Evolutionary conservation across 768 basidiomycete species (phyloP).

Genomic region (Cantharellus cinnabarinus): DNA sequence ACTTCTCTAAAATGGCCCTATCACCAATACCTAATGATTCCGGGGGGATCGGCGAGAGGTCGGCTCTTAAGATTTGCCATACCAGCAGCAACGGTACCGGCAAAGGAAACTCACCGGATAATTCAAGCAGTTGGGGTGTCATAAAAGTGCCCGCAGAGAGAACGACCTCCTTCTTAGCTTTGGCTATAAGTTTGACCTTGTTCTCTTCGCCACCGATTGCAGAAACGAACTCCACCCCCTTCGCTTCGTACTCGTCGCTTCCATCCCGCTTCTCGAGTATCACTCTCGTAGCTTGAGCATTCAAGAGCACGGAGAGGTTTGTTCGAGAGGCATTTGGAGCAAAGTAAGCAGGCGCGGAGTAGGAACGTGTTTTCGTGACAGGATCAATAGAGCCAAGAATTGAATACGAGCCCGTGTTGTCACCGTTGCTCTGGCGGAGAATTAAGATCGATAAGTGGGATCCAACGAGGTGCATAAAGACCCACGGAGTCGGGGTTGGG

Average conservation of each 20-base stretch:
- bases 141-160: slow-evolving; percentile 15
- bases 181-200: slow-evolving; percentile 9
- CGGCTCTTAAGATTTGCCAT: background rate
- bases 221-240: slow-evolving; percentile 19
- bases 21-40: slow-evolving; percentile 18
- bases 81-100: background rate
- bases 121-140: slow-evolving; percentile 2
- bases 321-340: slow-evolving; percentile 11
- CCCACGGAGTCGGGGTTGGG: slow-evolving; percentile 6
- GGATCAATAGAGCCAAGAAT: slow-evolving; percentile 6
- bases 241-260: slow-evolving; percentile 16
- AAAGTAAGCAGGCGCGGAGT: slow-evolving; percentile 7
- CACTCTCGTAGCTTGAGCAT: slow-evolving; percentile 22
- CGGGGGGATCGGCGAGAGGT: background rate
- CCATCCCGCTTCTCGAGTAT: slow-evolving; percentile 12
- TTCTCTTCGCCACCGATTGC: slow-evolving; percentile 12
- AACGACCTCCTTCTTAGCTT: slow-evolving; percentile 24
- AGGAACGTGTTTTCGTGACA: background rate
- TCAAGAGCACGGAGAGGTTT: slow-evolving; percentile 24
- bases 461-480: background rate
- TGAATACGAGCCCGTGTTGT: slow-evolving; percentile 6
- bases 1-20: slow-evolving; percentile 12
- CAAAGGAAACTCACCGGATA: background rate
- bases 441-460: too few relatives aligned
- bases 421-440: background rate